Conservation (phyloP, 306 rosid genomes). For the Boehmeria nivea region DNA sequence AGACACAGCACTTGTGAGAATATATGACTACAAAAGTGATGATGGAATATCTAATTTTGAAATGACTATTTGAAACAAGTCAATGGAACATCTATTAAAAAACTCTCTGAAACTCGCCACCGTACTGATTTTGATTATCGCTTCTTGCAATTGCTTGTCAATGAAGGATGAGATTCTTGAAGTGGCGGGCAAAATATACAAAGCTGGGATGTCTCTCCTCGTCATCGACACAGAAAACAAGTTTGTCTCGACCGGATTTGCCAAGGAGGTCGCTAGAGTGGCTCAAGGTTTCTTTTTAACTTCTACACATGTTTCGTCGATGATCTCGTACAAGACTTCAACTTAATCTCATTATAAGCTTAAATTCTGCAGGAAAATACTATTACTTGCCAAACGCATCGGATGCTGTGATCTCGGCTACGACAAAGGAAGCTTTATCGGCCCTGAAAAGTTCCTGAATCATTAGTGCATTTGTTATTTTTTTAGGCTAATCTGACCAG, state of each 20-base stretch:
- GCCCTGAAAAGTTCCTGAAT: conserved; percentile 66
- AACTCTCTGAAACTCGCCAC: not conserved
- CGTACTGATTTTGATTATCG: not conserved
- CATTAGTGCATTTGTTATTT: not conserved
- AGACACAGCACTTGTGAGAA: not conserved
- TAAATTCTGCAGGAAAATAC: conserved; percentile 67
- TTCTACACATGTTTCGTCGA: conserved; percentile 11
- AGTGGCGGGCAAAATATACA: conserved; percentile 92
- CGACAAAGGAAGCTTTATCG: conserved; percentile 83
- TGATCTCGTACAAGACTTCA: conserved; percentile 5
- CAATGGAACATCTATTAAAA: no score
- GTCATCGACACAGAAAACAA: conserved; percentile 96
- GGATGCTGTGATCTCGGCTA: conserved; percentile 76
- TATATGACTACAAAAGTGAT: not conserved
- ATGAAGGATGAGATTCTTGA: conserved; percentile 92
- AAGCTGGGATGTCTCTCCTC: conserved; percentile 95
- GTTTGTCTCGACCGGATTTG: conserved; percentile 95
- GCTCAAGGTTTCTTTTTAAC: conserved; percentile 72
- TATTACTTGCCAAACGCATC: conserved; percentile 97
- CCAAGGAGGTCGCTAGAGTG: conserved; percentile 96
- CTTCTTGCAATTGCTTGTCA: conserved; percentile 12
- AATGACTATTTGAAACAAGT: not conserved
- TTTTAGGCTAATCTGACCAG: not conserved
- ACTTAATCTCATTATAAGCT: conserved; percentile 15
- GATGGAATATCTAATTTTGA: not conserved